Base-by-base conservation (phyloP, 257 asterid species). In the Fraxinus anomala region DNA sequence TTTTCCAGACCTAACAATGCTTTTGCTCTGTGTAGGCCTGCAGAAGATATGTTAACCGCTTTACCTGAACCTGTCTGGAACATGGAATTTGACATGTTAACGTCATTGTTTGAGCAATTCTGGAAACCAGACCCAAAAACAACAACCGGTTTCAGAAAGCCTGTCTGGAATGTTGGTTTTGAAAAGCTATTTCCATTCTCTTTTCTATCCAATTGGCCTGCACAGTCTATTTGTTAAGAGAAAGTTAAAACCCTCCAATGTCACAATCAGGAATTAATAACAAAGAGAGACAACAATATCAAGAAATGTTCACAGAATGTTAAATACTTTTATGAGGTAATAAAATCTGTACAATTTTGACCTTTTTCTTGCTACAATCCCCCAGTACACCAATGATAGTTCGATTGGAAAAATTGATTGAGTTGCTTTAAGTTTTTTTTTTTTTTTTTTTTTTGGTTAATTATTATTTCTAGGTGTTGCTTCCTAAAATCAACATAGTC, bases 21-120 rank as follows among this genome's bases (percentile, higher is more conserved):
- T 83, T 91, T 91, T 67, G 98, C 99, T 88, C 91, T 92, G 78
- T 75, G 85, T 68, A 96, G 87, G 79, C 99, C 95, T 73, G 90
- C 91, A 0, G 95, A 83, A 85, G 97, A 90, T 84, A 92, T 77
- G 73, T 72, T 76, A 68, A 96, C 97, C 75, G 86, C 42, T 89
- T 92, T 93, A 76, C 99, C 99, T 0, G 97, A 92, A 31, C 85
- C 92, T 30, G 89, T 87, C 88, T 86, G 90, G 73, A 88, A 86
- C 89, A 82, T 83, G 82, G 95, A 80, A 84, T 86, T 87, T 79
- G 91, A 79, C 73, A 71, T 54, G 67, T 73, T 73, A 69, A 73
- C 75, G 65, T 16, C 77, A 73, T 76, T 76, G 70, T 68, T 72
- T 34, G 89, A 67, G 56, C 77, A 78, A 84, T 75, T 74, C 47